phyloP scores from a whole-genome alignment of 2,329 filamentous ascomycete genomes.

The Coniochaeta pulveracea region DNA sequence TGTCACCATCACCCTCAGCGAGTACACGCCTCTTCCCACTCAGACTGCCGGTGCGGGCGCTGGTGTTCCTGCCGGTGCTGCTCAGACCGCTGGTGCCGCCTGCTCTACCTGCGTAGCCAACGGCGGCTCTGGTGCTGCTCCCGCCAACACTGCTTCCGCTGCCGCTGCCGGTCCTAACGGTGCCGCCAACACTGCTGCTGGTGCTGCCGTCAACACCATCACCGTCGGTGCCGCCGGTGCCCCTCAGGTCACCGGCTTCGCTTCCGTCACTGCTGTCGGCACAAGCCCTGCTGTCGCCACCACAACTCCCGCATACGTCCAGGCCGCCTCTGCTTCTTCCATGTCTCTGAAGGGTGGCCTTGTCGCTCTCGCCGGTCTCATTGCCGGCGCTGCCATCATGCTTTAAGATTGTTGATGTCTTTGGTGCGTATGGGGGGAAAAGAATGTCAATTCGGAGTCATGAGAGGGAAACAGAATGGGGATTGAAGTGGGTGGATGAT shows the following conservation, averaged over 20 bases:
- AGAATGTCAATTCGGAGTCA: too few species aligned
- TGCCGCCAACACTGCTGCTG: conserved; percentile 1
- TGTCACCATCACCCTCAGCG: conserved; percentile 15
- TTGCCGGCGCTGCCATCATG: conserved; percentile 15
- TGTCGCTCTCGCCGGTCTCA: conserved; percentile 14
- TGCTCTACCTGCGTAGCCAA: too few species aligned
- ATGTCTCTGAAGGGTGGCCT: conserved; percentile 16
- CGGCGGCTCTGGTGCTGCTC: too few species aligned
- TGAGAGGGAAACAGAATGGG: too few species aligned
- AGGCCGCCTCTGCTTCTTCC: too few species aligned
- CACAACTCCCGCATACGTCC: too few species aligned
- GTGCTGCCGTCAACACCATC: background rate
- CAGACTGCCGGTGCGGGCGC: background rate
- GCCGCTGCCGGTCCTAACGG: conserved; percentile 5
- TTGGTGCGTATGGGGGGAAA: too few species aligned
- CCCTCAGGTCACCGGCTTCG: background rate
- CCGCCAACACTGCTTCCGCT: conserved; percentile 13
- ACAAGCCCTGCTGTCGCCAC: conserved; percentile 13
- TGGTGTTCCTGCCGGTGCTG: background rate
- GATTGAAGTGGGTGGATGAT: too few species aligned
- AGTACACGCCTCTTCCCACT: background rate
- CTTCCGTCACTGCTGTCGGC: conserved; percentile 8
- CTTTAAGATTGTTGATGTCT: conserved; percentile 11
- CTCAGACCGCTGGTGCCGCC: background rate
- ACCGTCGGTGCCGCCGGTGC: background rate